A percentile compares a stretch with the other conserved stretches of the same genome.
phyloP scores from a whole-genome alignment of 805 yeast genomes.

The Debaryomyces castellii region DNA sequence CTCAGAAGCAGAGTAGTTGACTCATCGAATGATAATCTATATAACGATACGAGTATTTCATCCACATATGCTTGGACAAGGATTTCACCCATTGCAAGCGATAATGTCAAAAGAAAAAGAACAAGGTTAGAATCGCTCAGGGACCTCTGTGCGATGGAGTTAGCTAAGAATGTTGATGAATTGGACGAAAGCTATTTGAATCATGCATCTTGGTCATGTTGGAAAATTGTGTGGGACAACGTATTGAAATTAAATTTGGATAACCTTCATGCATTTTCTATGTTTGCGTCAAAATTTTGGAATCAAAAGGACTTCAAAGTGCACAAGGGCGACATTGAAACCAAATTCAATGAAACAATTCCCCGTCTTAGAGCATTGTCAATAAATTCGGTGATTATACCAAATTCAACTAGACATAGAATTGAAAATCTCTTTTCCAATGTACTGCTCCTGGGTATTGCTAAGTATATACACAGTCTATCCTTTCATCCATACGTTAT shows the following conservation, averaged over 20 bases:
- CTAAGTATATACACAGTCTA: slow-evolving; percentile 15
- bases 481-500: slow-evolving; percentile 17
- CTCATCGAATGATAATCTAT: slow-evolving; percentile 3
- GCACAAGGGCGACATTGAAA: slow-evolving; percentile 15
- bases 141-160: slow-evolving; percentile 22
- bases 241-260: slow-evolving; percentile 26
- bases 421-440: slow-evolving; percentile 36
- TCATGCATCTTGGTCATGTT: slow-evolving; percentile 24
- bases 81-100: slow-evolving; percentile 8
- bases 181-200: slow-evolving; percentile 19
- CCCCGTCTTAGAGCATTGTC: slow-evolving; percentile 7
- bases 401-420: slow-evolving; percentile 22
- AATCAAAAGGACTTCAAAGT: slow-evolving; percentile 19
- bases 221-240: slow-evolving; percentile 33
- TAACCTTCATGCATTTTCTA: slow-evolving; percentile 24
- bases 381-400: slow-evolving; percentile 12
- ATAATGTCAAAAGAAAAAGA: background rate
- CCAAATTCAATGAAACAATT: background rate
- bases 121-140: slow-evolving; percentile 16
- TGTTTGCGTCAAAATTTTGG: slow-evolving; percentile 25
- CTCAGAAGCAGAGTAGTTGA: slow-evolving; percentile 2
- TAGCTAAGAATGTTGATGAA: slow-evolving; percentile 27
- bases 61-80: slow-evolving; percentile 15
- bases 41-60: slow-evolving; percentile 6
- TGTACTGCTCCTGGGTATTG: slow-evolving; percentile 21